A percentile compares a stretch with the other conserved stretches of the same genome.
These are phyloP conservation scores for Fraxinus nigra DNA, from an alignment of 305 asterid genomes.

Conservation along the genomic window DNA sequence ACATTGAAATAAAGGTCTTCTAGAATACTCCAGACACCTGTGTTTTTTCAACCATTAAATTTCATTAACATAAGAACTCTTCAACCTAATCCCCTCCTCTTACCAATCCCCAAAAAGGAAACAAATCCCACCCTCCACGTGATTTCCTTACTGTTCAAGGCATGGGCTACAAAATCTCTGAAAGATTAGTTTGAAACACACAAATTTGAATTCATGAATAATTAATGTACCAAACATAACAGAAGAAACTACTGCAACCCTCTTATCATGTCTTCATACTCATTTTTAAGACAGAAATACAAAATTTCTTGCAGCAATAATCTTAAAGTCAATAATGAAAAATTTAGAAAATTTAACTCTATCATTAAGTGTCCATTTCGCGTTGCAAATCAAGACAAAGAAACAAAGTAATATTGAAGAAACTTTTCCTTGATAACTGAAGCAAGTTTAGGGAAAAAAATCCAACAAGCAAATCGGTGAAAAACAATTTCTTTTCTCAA, in stretches of 20 bases:
- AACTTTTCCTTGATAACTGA: constrained; percentile 8
- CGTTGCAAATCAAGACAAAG: neutral
- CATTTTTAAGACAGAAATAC: neutral
- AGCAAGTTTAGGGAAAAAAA: neutral
- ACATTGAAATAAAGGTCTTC: neutral
- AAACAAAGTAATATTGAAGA: neutral
- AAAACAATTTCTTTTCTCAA: neutral
- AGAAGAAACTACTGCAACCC: neutral
- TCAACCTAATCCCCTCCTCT: neutral
- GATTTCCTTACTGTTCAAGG: neutral
- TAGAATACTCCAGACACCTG: neutral
- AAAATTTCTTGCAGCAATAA: neutral
- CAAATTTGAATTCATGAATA: neutral
- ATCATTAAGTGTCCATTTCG: neutral
- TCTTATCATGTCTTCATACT: neutral
- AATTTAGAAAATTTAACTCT: neutral
- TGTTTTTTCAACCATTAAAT: neutral
- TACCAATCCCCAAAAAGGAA: neutral
- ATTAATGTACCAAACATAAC: neutral
- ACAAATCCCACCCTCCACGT: neutral
- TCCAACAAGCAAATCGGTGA: neutral
- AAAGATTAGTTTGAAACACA: neutral
- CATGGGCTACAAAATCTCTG: neutral
- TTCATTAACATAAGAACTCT: neutral
- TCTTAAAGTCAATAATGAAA: neutral